phyloP scores from a whole-genome alignment of 208 protist species.

The Crithidia fasciculata region DNA sequence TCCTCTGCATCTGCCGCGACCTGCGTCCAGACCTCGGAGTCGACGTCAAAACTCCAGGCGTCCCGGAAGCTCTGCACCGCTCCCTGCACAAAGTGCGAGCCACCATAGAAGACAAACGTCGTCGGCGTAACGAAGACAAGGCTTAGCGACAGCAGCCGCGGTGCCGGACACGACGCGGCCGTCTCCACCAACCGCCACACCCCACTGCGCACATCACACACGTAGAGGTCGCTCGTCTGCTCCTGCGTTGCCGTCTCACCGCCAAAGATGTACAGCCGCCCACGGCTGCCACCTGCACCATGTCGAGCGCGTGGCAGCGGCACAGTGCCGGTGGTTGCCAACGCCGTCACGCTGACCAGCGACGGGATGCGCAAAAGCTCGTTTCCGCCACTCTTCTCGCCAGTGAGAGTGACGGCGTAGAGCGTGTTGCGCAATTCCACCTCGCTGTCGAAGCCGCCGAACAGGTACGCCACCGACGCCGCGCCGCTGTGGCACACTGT shows the following conservation, averaged over 20 bases:
- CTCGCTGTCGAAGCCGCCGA: constrained; percentile 66
- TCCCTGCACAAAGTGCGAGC: constrained; percentile 62
- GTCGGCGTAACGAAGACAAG: constrained; percentile 45
- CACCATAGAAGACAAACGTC: constrained; percentile 64
- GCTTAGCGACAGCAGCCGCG: constrained; percentile 55
- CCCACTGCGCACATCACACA: constrained; percentile 36
- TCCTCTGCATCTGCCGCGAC: neutral
- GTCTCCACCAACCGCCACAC: constrained; percentile 41
- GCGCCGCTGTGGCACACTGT: neutral
- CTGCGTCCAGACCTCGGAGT: constrained; percentile 25
- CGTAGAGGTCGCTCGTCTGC: constrained; percentile 58
- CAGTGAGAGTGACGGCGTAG: constrained; percentile 17
- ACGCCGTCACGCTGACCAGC: constrained; percentile 16
- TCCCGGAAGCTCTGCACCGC: constrained; percentile 57
- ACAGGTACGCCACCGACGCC: constrained; percentile 51
- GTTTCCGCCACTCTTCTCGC: neutral
- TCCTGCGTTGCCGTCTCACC: constrained; percentile 59
- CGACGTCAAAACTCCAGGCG: constrained; percentile 49
- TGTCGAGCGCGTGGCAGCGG: constrained; percentile 60
- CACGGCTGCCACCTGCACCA: constrained; percentile 35
- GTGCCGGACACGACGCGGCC: constrained; percentile 31
- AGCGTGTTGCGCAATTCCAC: constrained; percentile 54
- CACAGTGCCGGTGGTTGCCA: constrained; percentile 44
- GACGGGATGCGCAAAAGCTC: neutral
- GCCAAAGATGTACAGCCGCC: constrained; percentile 62